Percentiles rank a stretch among this genome's conserved stretches.
Conservation (phyloP, 192 early-diverging fungal genomes). For the Obelidium mucronatum region DNA sequence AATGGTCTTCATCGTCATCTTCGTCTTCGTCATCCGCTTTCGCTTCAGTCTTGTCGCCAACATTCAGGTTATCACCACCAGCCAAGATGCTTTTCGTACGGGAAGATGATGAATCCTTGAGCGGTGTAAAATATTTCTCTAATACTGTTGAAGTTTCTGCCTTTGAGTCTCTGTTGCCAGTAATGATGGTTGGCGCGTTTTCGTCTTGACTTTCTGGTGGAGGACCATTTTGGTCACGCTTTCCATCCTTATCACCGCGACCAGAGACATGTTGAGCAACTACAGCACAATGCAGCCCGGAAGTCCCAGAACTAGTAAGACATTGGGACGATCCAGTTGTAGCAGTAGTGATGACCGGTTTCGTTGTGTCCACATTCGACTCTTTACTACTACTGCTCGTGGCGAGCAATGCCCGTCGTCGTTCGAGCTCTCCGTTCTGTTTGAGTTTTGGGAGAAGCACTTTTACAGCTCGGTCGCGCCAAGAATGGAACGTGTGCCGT, state of each 20-base stretch:
- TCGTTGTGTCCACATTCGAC: neutral
- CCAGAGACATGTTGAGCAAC: no score
- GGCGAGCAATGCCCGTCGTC: neutral
- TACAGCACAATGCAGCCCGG: no score
- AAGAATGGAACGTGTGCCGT: neutral
- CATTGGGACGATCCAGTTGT: neutral
- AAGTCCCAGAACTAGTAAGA: neutral
- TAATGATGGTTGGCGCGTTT: no score
- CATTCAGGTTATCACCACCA: no score
- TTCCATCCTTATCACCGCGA: no score
- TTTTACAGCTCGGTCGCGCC: conserved; percentile 16
- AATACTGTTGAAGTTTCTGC: no score
- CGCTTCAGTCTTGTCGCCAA: no score
- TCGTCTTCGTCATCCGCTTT: neutral
- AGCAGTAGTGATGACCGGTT: neutral
- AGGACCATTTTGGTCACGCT: no score
- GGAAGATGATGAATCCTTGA: neutral
- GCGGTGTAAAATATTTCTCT: no score
- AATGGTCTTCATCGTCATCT: neutral
- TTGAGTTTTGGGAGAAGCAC: neutral
- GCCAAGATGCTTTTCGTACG: neutral
- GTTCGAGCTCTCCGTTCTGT: neutral
- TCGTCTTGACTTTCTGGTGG: no score
- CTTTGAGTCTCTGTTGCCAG: no score
- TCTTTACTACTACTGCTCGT: neutral